Percentiles rank a stretch among this genome's conserved stretches.
phyloP scores from a whole-genome alignment of 2,329 filamentous ascomycete species.

The Myotisia sp. region DNA sequence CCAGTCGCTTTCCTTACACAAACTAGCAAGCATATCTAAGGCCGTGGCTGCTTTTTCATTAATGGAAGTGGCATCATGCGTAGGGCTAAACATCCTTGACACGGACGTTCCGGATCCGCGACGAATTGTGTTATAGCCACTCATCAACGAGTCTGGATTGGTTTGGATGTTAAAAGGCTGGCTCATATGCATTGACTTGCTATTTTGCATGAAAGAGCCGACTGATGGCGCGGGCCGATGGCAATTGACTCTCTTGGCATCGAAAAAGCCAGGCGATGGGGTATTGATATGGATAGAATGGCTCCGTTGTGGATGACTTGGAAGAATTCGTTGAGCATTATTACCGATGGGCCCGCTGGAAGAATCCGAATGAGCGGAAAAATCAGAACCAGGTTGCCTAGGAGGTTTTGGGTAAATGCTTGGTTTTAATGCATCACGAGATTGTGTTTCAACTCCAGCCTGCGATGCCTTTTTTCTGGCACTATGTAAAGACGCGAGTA shows the following conservation, averaged over 20 bases:
- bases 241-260: conserved; percentile 9
- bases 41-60: conserved; percentile 49
- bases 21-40: conserved; percentile 54
- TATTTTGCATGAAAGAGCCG: conserved; percentile 8
- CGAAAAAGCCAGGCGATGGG: conserved; percentile 2
- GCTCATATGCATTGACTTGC: conserved; percentile 9
- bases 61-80: conserved; percentile 28
- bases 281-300: conserved; percentile 1
- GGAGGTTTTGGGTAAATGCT: conserved; percentile 50
- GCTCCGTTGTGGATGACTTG: conserved; percentile 7
- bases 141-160: conserved; percentile 19
- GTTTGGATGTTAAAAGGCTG: conserved; percentile 12
- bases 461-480: conserved; percentile 33
- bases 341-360: neutral
- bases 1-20: conserved; percentile 71
- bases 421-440: conserved; percentile 35
- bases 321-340: conserved; percentile 3
- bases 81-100: conserved; percentile 21
- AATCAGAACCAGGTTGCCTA: conserved; percentile 36
- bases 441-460: conserved; percentile 25
- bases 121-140: conserved; percentile 21
- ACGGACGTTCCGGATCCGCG: conserved; percentile 21
- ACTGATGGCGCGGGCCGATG: conserved; percentile 10
- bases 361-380: conserved; percentile 8
- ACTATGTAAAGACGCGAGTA: conserved; percentile 51